These are phyloP conservation scores for Cutaneotrichosporon daszewskae DNA, from an alignment of 1,284 basidiomycete species.

Conservation along the genomic window DNA sequence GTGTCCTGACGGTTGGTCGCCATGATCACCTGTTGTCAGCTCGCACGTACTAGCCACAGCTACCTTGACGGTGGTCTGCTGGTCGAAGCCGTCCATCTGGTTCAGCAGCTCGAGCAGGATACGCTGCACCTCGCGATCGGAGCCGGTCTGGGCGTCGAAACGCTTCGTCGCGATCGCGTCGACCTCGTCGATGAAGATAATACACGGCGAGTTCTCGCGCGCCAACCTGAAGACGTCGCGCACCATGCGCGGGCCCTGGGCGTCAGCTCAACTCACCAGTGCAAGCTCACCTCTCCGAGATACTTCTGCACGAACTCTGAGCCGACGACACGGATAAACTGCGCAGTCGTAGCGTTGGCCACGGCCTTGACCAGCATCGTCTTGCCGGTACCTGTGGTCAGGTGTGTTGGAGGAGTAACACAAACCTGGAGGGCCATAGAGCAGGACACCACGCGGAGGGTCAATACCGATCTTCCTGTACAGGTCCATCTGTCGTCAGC, in stretches of 20 bases:
- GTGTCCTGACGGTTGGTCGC: slow-evolving; percentile 96
- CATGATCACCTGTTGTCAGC: slow-evolving; percentile 77
- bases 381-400: slow-evolving; percentile 80
- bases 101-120: slow-evolving; percentile 97
- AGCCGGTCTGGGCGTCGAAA: slow-evolving; percentile 98
- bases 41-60: slow-evolving; percentile 10
- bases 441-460: slow-evolving; percentile 86
- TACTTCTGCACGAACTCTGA: slow-evolving; percentile 99
- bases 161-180: slow-evolving; percentile 99
- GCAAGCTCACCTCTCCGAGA: slow-evolving; percentile 65
- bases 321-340: slow-evolving; percentile 95
- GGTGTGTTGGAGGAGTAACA: background rate
- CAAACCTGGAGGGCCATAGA: slow-evolving; percentile 87
- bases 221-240: slow-evolving; percentile 98
- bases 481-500: slow-evolving; percentile 71
- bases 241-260: slow-evolving; percentile 91
- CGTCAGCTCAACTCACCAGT: slow-evolving; percentile 1
- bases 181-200: slow-evolving; percentile 99
- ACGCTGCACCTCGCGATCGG: slow-evolving; percentile 97
- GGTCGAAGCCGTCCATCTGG: slow-evolving; percentile 99
- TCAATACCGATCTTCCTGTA: slow-evolving; percentile 99
- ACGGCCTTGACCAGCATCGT: slow-evolving; percentile 97
- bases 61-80: slow-evolving; percentile 97
- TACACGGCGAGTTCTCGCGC: slow-evolving; percentile 92
- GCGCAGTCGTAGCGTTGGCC: slow-evolving; percentile 97